phyloP scores from a whole-genome alignment of 306 rosid genomes.

The Leucaena leucocephala region DNA sequence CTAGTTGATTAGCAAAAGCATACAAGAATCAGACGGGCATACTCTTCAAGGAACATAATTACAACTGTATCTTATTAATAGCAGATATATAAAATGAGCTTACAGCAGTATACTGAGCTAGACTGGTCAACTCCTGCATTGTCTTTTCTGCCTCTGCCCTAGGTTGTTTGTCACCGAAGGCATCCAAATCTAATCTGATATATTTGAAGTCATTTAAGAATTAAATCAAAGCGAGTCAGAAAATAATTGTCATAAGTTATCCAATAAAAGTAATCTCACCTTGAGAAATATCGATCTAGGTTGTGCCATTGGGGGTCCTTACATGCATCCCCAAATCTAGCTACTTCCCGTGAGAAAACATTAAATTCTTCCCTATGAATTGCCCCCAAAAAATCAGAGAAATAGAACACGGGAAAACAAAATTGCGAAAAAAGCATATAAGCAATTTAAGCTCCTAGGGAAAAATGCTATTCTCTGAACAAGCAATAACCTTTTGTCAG shows the following conservation, averaged over 20 bases:
- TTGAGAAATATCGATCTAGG: constrained; percentile 69
- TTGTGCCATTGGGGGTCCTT: constrained; percentile 95
- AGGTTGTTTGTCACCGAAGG: constrained; percentile 44
- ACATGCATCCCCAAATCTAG: constrained; percentile 86
- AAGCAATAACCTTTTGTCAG: constrained; percentile 82
- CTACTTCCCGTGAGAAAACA: constrained; percentile 70
- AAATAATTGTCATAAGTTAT: constrained; percentile 2
- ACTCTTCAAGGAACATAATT: constrained; percentile 8
- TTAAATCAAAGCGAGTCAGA: constrained; percentile 29
- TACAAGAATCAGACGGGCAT: constrained; percentile 13
- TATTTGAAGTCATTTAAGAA: constrained; percentile 27
- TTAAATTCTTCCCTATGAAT: constrained; percentile 73
- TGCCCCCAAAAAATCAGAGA: constrained; percentile 31
- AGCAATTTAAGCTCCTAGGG: constrained; percentile 14
- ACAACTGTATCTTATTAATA: background rate
- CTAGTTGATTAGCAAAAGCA: constrained; percentile 1
- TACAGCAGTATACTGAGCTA: constrained; percentile 81
- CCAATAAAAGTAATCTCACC: constrained; percentile 45
- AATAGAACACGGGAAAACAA: background rate
- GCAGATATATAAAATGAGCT: constrained; percentile 39
- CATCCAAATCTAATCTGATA: constrained; percentile 75
- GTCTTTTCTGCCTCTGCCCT: constrained; percentile 65
- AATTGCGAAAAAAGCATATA: constrained; percentile 15
- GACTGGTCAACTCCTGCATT: constrained; percentile 66
- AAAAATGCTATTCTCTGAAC: constrained; percentile 32